Evolutionary conservation across 1,139 yeast species (phyloP).

Genomic region (Ogataea hybrid): DNA sequence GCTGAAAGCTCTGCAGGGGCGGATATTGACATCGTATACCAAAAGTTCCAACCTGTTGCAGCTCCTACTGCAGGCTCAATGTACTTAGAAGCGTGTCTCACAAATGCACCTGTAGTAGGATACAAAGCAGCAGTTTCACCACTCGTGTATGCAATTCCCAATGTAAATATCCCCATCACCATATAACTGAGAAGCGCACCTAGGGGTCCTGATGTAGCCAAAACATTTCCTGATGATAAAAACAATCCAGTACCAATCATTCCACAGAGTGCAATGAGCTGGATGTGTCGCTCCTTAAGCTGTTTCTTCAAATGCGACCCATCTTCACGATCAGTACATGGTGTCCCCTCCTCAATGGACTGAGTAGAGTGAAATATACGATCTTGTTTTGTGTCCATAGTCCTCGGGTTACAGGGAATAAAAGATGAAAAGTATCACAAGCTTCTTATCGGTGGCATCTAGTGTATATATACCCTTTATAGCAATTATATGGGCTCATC

Average conservation of each 20-base stretch:
- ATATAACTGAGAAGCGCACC: conserved; percentile 39
- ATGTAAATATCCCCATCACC: conserved; percentile 23
- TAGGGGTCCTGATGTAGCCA: conserved; percentile 43
- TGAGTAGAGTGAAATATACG: neutral
- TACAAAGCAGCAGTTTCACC: neutral
- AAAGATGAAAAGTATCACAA: neutral
- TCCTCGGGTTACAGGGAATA: neutral
- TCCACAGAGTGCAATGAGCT: conserved; percentile 74
- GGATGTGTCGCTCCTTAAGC: conserved; percentile 49
- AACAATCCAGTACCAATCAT: conserved; percentile 78
- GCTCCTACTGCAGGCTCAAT: neutral
- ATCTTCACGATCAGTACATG: neutral
- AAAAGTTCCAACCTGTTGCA: neutral
- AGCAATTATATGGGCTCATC: neutral
- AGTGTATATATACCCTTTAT: neutral
- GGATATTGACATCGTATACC: neutral
- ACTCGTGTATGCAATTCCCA: neutral
- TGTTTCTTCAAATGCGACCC: neutral
- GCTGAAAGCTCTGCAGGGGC: conserved; percentile 1
- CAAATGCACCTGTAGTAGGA: neutral
- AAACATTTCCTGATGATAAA: conserved; percentile 34
- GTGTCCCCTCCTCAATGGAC: neutral
- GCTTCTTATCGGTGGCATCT: neutral
- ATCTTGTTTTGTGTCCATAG: neutral
- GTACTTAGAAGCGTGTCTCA: neutral